Evolutionary conservation across 352 stramenopile species (phyloP).

Genomic region (Phytopythium aichiense): DNA sequence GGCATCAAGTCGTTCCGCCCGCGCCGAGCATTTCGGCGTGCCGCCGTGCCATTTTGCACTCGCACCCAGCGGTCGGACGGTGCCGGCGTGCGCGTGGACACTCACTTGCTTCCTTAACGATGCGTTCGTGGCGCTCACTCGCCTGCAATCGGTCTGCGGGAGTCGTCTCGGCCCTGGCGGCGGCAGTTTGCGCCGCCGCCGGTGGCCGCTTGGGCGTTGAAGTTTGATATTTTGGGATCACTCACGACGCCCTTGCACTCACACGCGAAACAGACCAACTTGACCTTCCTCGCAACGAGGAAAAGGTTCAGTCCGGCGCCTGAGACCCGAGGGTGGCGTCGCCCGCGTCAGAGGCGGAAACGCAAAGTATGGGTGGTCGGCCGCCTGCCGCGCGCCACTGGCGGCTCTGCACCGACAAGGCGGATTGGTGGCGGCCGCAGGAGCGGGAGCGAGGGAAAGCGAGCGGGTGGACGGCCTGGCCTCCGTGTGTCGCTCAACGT

Average conservation of each 20-base stretch:
- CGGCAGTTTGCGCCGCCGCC: background rate
- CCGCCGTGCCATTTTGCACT: background rate
- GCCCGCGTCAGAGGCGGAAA: constrained; percentile 4
- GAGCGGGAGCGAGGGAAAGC: background rate
- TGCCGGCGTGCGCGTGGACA: no score
- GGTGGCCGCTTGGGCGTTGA: constrained; percentile 6
- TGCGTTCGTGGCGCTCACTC: no score
- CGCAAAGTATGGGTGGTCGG: constrained; percentile 9
- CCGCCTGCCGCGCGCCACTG: background rate
- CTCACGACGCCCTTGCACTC: constrained; percentile 1
- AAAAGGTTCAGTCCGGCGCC: constrained; percentile 5
- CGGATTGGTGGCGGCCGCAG: background rate
- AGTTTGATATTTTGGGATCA: constrained; percentile 13
- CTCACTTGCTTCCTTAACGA: no score
- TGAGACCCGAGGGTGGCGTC: background rate
- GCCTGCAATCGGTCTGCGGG: no score
- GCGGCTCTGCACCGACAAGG: background rate
- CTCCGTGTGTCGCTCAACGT: background rate
- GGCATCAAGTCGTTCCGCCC: background rate
- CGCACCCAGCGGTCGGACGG: no score
- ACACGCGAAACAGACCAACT: background rate
- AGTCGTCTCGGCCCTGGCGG: no score
- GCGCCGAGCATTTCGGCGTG: constrained; percentile 1
- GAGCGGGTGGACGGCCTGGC: background rate
- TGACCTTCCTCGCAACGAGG: background rate